These are phyloP conservation scores for Xylaria sp. DNA, from an alignment of 495 filamentous ascomycete genomes.

Conservation along the genomic window DNA sequence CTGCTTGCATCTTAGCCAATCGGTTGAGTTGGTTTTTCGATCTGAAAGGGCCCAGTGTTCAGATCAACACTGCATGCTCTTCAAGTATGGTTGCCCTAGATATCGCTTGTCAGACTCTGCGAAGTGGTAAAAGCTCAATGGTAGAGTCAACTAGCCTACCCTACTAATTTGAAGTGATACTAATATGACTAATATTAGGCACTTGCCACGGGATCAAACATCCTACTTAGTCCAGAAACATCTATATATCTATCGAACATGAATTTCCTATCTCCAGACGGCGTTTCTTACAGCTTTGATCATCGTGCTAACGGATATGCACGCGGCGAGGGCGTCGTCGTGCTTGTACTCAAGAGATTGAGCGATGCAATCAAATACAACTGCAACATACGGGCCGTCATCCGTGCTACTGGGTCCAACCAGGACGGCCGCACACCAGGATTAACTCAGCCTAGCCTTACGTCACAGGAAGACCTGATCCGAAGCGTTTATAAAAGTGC, in stretches of 20 bases:
- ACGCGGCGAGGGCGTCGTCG: slow-evolving; percentile 64
- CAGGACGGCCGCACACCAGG: slow-evolving; percentile 58
- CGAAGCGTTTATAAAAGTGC: slow-evolving; percentile 50
- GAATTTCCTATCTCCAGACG: slow-evolving; percentile 46
- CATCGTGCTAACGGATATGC: slow-evolving; percentile 65
- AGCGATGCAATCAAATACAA: slow-evolving; percentile 53
- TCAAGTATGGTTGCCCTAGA: slow-evolving; percentile 50
- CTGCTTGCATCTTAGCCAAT: slow-evolving; percentile 34
- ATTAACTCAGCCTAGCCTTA: slow-evolving; percentile 58
- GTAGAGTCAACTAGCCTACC: not conserved
- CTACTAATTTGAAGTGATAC: not conserved
- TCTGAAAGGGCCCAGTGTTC: slow-evolving; percentile 48
- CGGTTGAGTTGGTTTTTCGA: slow-evolving; percentile 53
- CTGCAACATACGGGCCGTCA: slow-evolving; percentile 63
- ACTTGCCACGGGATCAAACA: not conserved
- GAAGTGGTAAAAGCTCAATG: not conserved
- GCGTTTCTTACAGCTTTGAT: slow-evolving; percentile 63
- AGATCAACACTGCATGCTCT: slow-evolving; percentile 65
- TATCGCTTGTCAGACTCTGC: not conserved
- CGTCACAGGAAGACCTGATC: slow-evolving; percentile 59
- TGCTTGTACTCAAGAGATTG: slow-evolving; percentile 61
- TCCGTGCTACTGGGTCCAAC: slow-evolving; percentile 59
- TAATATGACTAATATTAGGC: not conserved
- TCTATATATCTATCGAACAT: slow-evolving; percentile 38
- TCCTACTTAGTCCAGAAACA: slow-evolving; percentile 41